Evolutionary conservation across 2,329 filamentous ascomycete genomes (phyloP).

Genomic region (Polychaeton citri): DNA sequence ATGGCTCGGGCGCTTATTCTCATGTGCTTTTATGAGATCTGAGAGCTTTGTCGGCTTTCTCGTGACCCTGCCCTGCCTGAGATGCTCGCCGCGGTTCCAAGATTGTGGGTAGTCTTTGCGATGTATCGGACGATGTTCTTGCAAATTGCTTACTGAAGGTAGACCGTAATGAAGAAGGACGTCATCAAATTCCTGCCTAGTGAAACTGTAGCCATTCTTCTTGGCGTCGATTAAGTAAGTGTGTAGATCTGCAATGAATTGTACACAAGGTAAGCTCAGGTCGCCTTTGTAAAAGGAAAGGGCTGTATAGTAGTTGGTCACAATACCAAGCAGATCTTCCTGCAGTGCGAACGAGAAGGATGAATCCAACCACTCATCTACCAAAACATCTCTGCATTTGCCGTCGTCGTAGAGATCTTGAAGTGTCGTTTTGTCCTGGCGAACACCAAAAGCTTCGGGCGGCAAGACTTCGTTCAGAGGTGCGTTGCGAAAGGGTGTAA

Average conservation of each 20-base stretch:
- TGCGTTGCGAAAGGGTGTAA: conserved; percentile 53
- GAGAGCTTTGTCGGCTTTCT: too few species aligned
- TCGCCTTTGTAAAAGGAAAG: conserved; percentile 40
- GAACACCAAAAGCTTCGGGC: conserved; percentile 35
- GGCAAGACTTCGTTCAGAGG: conserved; percentile 32
- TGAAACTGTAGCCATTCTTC: conserved; percentile 37
- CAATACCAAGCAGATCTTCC: conserved; percentile 46
- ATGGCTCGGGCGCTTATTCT: not conserved
- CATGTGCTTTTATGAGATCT: not conserved
- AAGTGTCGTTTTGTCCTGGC: conserved; percentile 36
- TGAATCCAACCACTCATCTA: conserved; percentile 36
- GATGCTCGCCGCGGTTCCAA: not conserved
- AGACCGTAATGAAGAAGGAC: conserved; percentile 17
- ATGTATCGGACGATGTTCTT: not conserved
- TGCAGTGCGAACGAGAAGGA: conserved; percentile 47
- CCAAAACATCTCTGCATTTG: conserved; percentile 9
- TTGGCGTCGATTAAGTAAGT: conserved; percentile 29
- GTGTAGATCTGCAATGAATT: conserved; percentile 6
- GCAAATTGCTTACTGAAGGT: not conserved
- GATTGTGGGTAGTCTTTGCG: not conserved
- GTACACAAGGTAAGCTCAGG: conserved; percentile 13
- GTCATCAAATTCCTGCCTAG: conserved; percentile 28
- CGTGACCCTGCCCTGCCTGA: not conserved
- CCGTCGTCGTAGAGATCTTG: conserved; percentile 25
- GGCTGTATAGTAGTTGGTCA: conserved; percentile 51